These are phyloP conservation scores for Chaetomium tenue DNA, from an alignment of 495 filamentous ascomycete species.

Conservation along the genomic window DNA sequence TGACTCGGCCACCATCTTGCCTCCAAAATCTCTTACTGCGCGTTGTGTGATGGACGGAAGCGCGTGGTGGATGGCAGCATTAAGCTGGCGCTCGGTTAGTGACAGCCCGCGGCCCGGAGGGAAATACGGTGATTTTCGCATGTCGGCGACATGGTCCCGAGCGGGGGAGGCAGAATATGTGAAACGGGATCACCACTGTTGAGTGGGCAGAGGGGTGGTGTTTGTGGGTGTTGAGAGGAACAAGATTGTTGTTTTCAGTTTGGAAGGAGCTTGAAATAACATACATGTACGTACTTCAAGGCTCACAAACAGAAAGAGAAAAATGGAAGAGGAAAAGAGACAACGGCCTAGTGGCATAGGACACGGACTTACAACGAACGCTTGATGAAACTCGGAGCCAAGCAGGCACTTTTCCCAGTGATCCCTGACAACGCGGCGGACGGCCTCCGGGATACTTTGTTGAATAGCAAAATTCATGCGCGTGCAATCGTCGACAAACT, in stretches of 20 bases:
- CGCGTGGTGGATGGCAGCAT: conserved; percentile 48
- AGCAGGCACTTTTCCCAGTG: conserved; percentile 52
- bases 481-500: conserved; percentile 44
- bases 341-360: neutral
- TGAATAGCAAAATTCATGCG: conserved; percentile 44
- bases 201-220: too few species aligned
- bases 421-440: conserved; percentile 46
- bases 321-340: neutral
- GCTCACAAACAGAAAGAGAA: neutral
- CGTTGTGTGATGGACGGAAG: conserved; percentile 39
- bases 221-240: neutral
- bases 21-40: conserved; percentile 46
- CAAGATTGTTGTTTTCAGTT: neutral
- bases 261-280: neutral
- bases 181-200: neutral
- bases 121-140: conserved; percentile 3
- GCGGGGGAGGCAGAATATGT: neutral
- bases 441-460: conserved; percentile 45
- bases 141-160: neutral
- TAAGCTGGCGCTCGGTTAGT: conserved; percentile 39
- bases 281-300: neutral
- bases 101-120: neutral
- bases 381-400: conserved; percentile 52
- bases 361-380: conserved; percentile 46
- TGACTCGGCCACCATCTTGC: conserved; percentile 45